Percentiles rank a stretch among this genome's conserved stretches.
Conservation (phyloP, 2,329 filamentous ascomycete genomes). For the Fusarium haematococcum region DNA sequence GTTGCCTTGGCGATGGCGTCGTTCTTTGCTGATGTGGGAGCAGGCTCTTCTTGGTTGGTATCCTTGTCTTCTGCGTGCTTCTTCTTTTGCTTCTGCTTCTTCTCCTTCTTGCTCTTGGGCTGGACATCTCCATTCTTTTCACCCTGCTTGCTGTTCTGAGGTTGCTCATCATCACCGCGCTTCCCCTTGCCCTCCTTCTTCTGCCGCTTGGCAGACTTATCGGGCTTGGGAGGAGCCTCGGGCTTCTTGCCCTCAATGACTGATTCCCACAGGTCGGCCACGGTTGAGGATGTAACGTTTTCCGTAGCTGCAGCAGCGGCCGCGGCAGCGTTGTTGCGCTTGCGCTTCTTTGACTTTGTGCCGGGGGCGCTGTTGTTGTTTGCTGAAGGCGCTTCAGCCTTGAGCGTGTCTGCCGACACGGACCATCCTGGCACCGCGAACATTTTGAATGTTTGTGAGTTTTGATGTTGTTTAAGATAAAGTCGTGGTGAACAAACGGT, state of each 20-base stretch:
- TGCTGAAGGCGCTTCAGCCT: conserved; percentile 68
- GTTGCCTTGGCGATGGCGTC: conserved; percentile 37
- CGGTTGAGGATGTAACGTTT: conserved; percentile 74
- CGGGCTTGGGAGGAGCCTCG: conserved; percentile 39
- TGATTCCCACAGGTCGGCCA: conserved; percentile 82
- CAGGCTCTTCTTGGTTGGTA: conserved; percentile 19
- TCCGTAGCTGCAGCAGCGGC: conserved; percentile 36
- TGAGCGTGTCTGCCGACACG: conserved; percentile 77
- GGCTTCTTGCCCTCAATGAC: conserved; percentile 77
- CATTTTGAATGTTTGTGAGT: conserved; percentile 62
- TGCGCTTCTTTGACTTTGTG: conserved; percentile 70
- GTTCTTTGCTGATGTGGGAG: conserved; percentile 31
- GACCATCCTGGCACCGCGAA: conserved; percentile 96
- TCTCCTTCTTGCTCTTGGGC: conserved; percentile 54
- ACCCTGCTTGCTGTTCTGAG: conserved; percentile 22
- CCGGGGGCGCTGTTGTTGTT: conserved; percentile 49
- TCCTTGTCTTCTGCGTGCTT: conserved; percentile 33
- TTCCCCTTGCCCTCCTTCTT: conserved; percentile 49
- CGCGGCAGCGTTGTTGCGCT: conserved; percentile 51
- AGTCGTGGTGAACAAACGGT: conserved; percentile 7
- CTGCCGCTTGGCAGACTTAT: conserved; percentile 50
- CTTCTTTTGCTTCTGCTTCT: conserved; percentile 35
- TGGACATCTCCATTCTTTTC: conserved; percentile 33
- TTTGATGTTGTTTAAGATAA: conserved; percentile 17
- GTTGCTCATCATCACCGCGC: conserved; percentile 38